Evolutionary conservation across 805 yeast species (phyloP), one percentile per base, ranked within the genome.

Genomic region (Candida ovalis): DNA sequence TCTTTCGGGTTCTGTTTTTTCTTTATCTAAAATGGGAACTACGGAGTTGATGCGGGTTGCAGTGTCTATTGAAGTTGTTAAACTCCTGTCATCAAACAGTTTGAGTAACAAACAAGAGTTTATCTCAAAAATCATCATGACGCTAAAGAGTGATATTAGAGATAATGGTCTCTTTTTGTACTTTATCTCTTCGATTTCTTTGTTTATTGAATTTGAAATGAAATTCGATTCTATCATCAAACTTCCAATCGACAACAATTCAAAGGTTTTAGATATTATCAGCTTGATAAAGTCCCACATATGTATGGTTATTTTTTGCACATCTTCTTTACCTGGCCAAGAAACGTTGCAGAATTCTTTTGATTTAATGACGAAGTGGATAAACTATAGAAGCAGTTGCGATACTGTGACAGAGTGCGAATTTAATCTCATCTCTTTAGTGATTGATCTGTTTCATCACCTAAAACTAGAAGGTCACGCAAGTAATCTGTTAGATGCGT

Each of bases 81-180:
- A 50, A 13, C 39, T 62, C 1, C 55, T 71, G 8, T 62, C 63
- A 35, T 47, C 49, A 0, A 49, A 52, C 17, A 54, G 56, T 18
- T 22, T 50, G 6, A 43, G 48, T 0, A 46, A 58, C 2, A 67
- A 57, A 46, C 62, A 63, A 19, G 44, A 46, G 1, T 19, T 56
- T 0, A 55, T 69, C 2, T 47, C 64, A 2, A 47, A 55, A 5
- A 56, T 65, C 15, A 59, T 66, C 7, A 22, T 63, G 5, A 37
- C 56, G 43, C 41, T 48, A 13, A 64, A 60, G 40, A 49, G 53
- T 27, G 53, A 48, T 2, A 32, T 63, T 3, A 51, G 46, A 12
- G 69, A 64, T 42, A 62, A 62, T 23, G 67, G 68, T 0, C 43
- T 63, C 18, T 64, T 66, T 38, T 45, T 64, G 3, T 58, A 64